phyloP scores from a whole-genome alignment of 2,329 filamentous ascomycete genomes.

The Hypoxylon sp. region DNA sequence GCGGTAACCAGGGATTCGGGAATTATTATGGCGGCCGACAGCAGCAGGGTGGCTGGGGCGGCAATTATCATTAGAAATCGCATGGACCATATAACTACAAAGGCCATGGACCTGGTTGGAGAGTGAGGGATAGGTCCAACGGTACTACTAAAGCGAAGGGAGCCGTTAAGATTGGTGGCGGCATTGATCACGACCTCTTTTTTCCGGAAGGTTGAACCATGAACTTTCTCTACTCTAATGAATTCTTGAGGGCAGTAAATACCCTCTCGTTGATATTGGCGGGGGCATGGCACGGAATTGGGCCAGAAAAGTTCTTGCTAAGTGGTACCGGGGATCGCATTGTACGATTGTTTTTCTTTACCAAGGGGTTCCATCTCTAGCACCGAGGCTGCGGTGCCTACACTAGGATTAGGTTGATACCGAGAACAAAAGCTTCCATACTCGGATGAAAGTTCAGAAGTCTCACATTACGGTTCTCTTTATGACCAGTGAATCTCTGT shows the following conservation, averaged over 20 bases:
- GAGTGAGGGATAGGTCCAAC: constrained; percentile 30
- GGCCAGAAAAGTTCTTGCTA: constrained; percentile 51
- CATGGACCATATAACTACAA: constrained; percentile 43
- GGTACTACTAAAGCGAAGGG: constrained; percentile 10
- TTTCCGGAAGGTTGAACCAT: constrained; percentile 14
- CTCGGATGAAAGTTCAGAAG: constrained; percentile 27
- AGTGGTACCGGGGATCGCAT: constrained; percentile 49
- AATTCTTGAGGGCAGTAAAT: constrained; percentile 42
- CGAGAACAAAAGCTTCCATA: constrained; percentile 46
- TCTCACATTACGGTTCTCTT: constrained; percentile 1
- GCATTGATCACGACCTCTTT: constrained; percentile 26
- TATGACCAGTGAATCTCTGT: background rate
- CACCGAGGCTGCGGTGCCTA: constrained; percentile 47
- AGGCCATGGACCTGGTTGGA: constrained; percentile 39
- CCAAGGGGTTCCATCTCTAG: constrained; percentile 47
- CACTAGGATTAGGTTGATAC: constrained; percentile 54
- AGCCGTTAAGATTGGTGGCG: constrained; percentile 30
- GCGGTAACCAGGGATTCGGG: constrained; percentile 63
- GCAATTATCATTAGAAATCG: constrained; percentile 67
- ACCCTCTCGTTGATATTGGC: constrained; percentile 47
- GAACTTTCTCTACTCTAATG: constrained; percentile 48
- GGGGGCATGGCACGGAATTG: constrained; percentile 48
- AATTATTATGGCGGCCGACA: constrained; percentile 64
- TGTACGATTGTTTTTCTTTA: constrained; percentile 55
- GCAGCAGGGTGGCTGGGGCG: constrained; percentile 71